phyloP scores from a whole-genome alignment of 2,329 filamentous ascomycete species.

The Botrytis byssoidea region DNA sequence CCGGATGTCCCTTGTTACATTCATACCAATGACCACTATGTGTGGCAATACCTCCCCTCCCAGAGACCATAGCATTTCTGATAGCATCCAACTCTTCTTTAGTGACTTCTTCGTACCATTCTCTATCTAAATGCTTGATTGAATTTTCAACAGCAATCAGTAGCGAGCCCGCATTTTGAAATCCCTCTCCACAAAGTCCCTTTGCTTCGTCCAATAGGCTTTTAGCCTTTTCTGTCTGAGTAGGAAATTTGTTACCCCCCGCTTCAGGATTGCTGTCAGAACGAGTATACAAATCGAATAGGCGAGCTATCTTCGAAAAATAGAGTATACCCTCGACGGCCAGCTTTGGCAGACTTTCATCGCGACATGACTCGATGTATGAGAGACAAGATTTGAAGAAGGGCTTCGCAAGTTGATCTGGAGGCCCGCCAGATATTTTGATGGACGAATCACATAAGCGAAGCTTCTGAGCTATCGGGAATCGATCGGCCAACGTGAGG shows the following conservation, averaged over 20 bases:
- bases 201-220: conserved; percentile 36
- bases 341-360: conserved; percentile 41
- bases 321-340: conserved; percentile 41
- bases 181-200: conserved; percentile 39
- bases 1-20: conserved; percentile 52
- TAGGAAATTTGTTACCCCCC: not conserved
- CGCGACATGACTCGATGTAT: conserved; percentile 37
- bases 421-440: conserved; percentile 25
- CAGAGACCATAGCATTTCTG: conserved; percentile 48
- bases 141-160: conserved; percentile 35
- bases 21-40: conserved; percentile 60
- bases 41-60: conserved; percentile 42
- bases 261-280: not conserved
- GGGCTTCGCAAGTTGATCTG: conserved; percentile 17
- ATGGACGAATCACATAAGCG: not conserved
- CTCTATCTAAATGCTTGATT: conserved; percentile 36
- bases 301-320: conserved; percentile 38
- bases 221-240: conserved; percentile 14
- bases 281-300: conserved; percentile 30
- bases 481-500: conserved; percentile 33
- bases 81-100: conserved; percentile 46
- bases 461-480: conserved; percentile 30
- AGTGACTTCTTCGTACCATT: conserved; percentile 45
- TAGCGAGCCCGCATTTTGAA: conserved; percentile 37
- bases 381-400: conserved; percentile 37